A percentile compares a stretch with the other conserved stretches of the same genome.
phyloP scores from a whole-genome alignment of 176 grass and related monocot genomes.

The Guadua angustifolia region DNA sequence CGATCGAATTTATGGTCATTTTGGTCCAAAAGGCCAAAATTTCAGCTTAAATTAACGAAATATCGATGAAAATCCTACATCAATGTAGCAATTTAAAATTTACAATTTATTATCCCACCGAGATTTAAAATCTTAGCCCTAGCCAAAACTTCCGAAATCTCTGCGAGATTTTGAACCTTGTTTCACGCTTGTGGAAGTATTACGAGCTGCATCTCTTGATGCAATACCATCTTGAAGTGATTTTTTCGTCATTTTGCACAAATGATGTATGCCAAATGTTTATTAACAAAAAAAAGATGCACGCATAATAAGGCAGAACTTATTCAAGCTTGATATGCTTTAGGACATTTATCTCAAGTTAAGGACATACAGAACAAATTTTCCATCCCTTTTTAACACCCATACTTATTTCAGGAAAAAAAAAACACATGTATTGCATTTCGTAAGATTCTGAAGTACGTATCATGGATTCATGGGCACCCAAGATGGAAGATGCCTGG shows the following conservation, averaged over 20 bases:
- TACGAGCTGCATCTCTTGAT: too few relatives aligned
- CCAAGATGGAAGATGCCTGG: background rate
- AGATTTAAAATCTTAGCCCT: too few relatives aligned
- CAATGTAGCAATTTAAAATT: too few relatives aligned
- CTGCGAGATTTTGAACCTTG: too few relatives aligned
- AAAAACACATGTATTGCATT: background rate
- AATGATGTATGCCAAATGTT: background rate
- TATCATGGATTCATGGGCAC: background rate
- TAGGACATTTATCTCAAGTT: background rate
- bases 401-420: background rate
- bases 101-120: too few relatives aligned
- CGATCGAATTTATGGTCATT: too few relatives aligned
- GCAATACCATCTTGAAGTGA: background rate
- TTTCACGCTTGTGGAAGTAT: too few relatives aligned
- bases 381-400: background rate
- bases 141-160: too few relatives aligned
- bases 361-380: background rate
- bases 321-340: background rate
- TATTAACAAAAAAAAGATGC: background rate
- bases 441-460: background rate
- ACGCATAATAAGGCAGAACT: too few relatives aligned
- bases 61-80: too few relatives aligned
- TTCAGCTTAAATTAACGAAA: too few relatives aligned
- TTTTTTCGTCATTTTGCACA: slow-evolving; percentile 11
- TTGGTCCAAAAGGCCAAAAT: too few relatives aligned